These are phyloP conservation scores for Sporormia fimetaria DNA, from an alignment of 495 filamentous ascomycete genomes.

Conservation along the genomic window DNA sequence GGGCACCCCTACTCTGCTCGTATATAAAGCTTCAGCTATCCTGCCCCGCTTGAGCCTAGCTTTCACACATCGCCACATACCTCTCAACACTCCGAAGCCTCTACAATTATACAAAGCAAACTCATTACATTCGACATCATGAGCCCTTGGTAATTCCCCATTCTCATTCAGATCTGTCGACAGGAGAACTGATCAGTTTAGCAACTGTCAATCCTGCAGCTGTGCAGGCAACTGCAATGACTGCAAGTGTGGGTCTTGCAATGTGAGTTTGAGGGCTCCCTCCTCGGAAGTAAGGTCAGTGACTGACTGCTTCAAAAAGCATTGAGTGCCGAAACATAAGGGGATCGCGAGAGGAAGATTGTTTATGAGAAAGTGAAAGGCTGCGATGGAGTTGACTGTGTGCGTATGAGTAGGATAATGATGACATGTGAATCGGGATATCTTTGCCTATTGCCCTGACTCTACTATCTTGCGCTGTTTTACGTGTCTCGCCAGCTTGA, in stretches of 20 bases:
- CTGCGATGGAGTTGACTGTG: no score
- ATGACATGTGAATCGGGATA: no score
- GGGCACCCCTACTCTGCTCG: no score
- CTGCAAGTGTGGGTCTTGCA: conserved; percentile 7
- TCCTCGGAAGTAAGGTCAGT: not conserved
- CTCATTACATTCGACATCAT: not conserved
- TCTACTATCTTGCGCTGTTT: no score
- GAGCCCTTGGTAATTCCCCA: conserved; percentile 5
- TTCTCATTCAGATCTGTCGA: not conserved
- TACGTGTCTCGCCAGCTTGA: no score
- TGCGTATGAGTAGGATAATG: no score
- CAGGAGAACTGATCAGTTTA: not conserved
- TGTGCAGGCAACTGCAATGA: conserved; percentile 2
- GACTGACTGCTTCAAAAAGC: not conserved
- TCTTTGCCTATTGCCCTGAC: no score
- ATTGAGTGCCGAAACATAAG: no score
- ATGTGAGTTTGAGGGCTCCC: not conserved
- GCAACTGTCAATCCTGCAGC: not conserved
- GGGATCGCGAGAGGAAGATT: no score
- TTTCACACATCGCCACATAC: not conserved
- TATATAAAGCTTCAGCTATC: no score
- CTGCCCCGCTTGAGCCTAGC: no score
- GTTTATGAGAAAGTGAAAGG: no score
- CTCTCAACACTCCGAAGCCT: not conserved
- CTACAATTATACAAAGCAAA: not conserved